Base-by-base conservation (phyloP, 2,329 filamentous ascomycete species). In the Apiospora marii region DNA sequence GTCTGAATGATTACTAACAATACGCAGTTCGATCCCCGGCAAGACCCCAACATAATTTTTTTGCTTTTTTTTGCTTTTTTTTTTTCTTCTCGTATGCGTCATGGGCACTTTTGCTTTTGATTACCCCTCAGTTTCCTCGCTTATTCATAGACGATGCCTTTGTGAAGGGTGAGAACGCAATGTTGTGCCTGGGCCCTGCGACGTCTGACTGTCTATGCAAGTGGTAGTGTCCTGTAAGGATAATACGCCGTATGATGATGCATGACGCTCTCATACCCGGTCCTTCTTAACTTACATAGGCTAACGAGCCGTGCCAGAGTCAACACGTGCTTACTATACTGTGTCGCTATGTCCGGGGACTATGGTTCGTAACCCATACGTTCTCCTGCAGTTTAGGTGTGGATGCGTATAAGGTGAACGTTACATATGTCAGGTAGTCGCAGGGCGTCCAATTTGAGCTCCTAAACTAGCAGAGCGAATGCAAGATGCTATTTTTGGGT, bases 401-500 rank as follows among this genome's bases (percentile, higher is more conserved):
- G 8, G 37, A 37, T 37, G 37, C 37, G 16, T 37, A 37, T 19
- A 30, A 37, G 53, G 30, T 61, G 30, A 61, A 61, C 53, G 53
- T 61, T 61, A 41, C 53, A 61, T 61, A 61, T 7, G 13, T 61
- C 7, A 19, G 30, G 19, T 19, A n/a, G 30, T 4, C 30, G n/a
- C 30, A 8, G 30, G 27, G 3, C 5, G 30, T 58, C 27, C 51
- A 34, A 10, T 16, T 16, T 19, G 27, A 58, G 51, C 27, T 58
- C 27, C 27, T 58, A 58, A 14, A 7, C 34, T 61, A 16, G 34
- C 41, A n/a, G 58, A n/a, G 4, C 30, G 5, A 24, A 64, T 41
- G 58, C 10, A n/a, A 34, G 30, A 64, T n/a, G 58, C 58, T 64
- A 64, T 64, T 64, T 61, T 64, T 41, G 58, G 34, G 34, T 13